These are phyloP conservation scores for Cornus florida DNA, from an alignment of 148 eudicot genomes.

Conservation along the genomic window DNA sequence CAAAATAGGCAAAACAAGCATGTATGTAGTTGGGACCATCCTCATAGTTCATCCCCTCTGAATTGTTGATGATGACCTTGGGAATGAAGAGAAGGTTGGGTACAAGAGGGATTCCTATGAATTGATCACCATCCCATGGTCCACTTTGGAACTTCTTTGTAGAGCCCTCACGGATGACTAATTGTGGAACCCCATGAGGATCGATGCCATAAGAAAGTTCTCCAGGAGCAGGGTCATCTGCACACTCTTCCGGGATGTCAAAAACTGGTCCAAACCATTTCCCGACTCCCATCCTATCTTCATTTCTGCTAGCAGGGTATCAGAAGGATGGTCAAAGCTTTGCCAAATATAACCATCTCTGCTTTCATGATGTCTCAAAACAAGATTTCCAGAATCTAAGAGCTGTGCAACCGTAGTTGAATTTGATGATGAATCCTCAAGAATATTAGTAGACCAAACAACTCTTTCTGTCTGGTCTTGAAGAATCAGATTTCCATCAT, in stretches of 20 bases:
- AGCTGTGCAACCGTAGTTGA: neutral
- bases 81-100: neutral
- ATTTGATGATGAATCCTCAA: neutral
- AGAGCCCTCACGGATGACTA: neutral
- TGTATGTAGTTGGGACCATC: too few species aligned
- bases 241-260: slow-evolving; percentile 6
- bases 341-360: slow-evolving; percentile 1
- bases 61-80: neutral
- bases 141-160: neutral
- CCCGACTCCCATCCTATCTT: neutral
- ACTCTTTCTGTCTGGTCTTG: neutral
- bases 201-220: neutral
- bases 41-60: neutral
- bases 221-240: slow-evolving; percentile 7
- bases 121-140: neutral
- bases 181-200: neutral
- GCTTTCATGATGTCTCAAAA: slow-evolving; percentile 8
- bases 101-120: neutral
- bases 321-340: slow-evolving; percentile 16
- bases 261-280: neutral
- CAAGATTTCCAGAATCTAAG: slow-evolving; percentile 12
- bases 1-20: too few species aligned
- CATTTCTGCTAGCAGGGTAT: slow-evolving; percentile 6
- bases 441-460: neutral
- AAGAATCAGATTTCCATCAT: slow-evolving; percentile 1